Conservation (phyloP, 495 filamentous ascomycete genomes). For the Rostrohypoxylon terebratum region DNA sequence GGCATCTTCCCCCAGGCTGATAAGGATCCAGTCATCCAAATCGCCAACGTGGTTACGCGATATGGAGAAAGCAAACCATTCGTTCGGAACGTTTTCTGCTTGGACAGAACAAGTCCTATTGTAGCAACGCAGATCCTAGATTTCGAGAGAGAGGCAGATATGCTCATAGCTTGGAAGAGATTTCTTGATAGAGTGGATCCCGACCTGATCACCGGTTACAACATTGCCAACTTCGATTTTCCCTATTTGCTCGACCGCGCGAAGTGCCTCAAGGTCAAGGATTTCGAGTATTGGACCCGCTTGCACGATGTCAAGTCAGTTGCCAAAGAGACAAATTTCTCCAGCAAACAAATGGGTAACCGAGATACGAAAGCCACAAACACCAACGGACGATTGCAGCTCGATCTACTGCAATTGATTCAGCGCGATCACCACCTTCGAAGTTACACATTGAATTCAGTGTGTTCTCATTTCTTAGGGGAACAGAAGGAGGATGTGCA, state of each 20-base stretch:
- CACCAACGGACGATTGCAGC: constrained; percentile 91
- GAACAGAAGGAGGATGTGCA: constrained; percentile 99
- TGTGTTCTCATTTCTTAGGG: constrained; percentile 94
- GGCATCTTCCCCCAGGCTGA: constrained; percentile 95
- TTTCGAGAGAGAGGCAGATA: constrained; percentile 80
- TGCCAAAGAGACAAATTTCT: constrained; percentile 83
- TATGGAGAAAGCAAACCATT: constrained; percentile 98
- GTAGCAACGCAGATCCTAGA: constrained; percentile 94
- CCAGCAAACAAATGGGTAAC: constrained; percentile 98
- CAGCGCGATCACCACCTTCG: constrained; percentile 94
- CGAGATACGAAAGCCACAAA: constrained; percentile 94
- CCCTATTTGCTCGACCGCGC: constrained; percentile 94
- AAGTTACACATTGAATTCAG: constrained; percentile 97
- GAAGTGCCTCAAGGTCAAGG: constrained; percentile 76
- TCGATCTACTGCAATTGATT: constrained; percentile 92
- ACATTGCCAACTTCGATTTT: constrained; percentile 99
- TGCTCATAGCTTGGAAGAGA: constrained; percentile 89
- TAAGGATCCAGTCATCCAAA: constrained; percentile 95
- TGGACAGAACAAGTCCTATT: constrained; percentile 90
- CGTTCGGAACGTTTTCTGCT: constrained; percentile 93
- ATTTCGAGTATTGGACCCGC: constrained; percentile 89
- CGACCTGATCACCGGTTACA: constrained; percentile 98
- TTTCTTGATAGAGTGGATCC: constrained; percentile 94
- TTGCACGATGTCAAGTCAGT: constrained; percentile 72
- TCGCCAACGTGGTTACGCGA: constrained; percentile 95